These are phyloP conservation scores for Lablab purpureus DNA, from an alignment of 306 rosid species.

Conservation along the genomic window DNA sequence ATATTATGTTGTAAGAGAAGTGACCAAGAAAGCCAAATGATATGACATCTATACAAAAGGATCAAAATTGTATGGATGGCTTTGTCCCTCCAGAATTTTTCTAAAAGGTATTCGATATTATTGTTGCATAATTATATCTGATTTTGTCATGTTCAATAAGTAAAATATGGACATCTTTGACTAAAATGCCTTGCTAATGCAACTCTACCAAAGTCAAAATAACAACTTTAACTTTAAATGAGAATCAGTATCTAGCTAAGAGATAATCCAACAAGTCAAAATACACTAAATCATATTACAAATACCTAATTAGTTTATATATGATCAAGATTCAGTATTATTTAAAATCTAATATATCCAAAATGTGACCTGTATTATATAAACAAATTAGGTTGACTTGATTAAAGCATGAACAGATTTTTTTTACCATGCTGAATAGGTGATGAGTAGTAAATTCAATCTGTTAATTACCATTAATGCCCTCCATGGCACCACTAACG, in stretches of 20 bases:
- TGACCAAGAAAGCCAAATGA: constrained; percentile 44
- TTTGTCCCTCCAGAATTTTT: constrained; percentile 16
- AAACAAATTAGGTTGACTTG: constrained; percentile 20
- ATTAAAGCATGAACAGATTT: constrained; percentile 36
- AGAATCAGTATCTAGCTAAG: constrained; percentile 19
- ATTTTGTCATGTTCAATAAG: constrained; percentile 4
- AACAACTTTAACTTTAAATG: constrained; percentile 31
- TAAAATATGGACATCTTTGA: constrained; percentile 28
- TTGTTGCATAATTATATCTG: background rate
- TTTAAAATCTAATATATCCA: constrained; percentile 30
- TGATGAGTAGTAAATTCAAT: constrained; percentile 43
- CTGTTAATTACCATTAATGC: constrained; percentile 79
- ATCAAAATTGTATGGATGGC: constrained; percentile 17
- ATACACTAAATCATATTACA: constrained; percentile 19
- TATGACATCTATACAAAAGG: constrained; percentile 26
- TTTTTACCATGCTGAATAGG: constrained; percentile 38
- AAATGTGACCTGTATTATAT: constrained; percentile 29
- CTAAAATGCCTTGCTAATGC: constrained; percentile 19
- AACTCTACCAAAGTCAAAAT: constrained; percentile 36
- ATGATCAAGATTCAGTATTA: constrained; percentile 29
- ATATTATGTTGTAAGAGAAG: constrained; percentile 32
- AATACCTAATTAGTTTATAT: constrained; percentile 30
- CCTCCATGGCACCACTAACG: constrained; percentile 95
- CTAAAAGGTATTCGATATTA: constrained; percentile 10
- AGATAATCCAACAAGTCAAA: constrained; percentile 36